Base-by-base conservation (phyloP, 2,329 filamentous ascomycete species). In the Aspergillus sp. region DNA sequence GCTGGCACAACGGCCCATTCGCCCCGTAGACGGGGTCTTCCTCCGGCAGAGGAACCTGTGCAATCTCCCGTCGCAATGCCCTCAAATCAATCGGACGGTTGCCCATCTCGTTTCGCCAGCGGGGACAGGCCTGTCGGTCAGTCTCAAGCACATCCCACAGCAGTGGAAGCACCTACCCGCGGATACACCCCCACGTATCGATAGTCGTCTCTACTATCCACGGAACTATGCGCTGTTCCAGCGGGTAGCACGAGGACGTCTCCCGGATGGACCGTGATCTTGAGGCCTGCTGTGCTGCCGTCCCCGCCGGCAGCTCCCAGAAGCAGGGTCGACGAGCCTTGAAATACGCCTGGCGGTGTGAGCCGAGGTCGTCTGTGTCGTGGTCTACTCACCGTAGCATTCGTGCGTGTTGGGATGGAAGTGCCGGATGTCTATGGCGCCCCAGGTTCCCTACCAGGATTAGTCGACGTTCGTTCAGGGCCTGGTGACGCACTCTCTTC, bases 391-490 rank as follows among this genome's bases (percentile, higher is more conserved):
- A 53, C 46, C 46, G 19, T 49, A 53, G 31, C 46, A 53, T 16
- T 53, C 51, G 20, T 53, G 46, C 10, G 20, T 41, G 29, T 53
- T 53, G 13, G 51, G 41, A n/a, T 53, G 51, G 25, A 53, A 53
- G 21, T 49, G 41, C 10, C 40, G 25, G 6, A 16, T 13, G 16
- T 29, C 36, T 31, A 40, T 32, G 17, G 45, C 13, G 5, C 50
- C 45, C 50, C 45, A 48, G 14, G 38, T 48, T 6, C 50, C 50
- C 45, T 53, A 17, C 16, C 40, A 21, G 1, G 19, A 13, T 38
- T 10, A 38, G 34, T 38, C 34, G 13, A 36, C 5, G 13, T 6
- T 38, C 34, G 16, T 10, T 38, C n/a, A n/a, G 5, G 3, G 34
- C 34, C n/a, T 3, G 14, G 3, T 38, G 16, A 38, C 45, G 19